These are phyloP conservation scores for Trichosanthes cucumerina DNA, from an alignment of 306 rosid genomes.

Conservation along the genomic window DNA sequence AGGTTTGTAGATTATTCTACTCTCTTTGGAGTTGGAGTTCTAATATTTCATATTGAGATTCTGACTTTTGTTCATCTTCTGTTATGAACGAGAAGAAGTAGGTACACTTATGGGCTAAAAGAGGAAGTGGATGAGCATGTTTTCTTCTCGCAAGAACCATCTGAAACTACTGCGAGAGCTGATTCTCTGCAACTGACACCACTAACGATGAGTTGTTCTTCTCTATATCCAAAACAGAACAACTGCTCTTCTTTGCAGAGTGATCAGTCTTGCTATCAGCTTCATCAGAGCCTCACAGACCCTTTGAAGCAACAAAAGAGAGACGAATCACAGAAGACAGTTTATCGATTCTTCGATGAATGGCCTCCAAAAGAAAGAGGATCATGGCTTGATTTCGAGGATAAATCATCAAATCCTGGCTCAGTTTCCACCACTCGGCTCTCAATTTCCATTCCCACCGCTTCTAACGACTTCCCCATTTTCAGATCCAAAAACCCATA, in stretches of 20 bases:
- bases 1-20: slow-evolving; percentile 29
- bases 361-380: slow-evolving; percentile 66
- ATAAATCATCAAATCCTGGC: slow-evolving; percentile 46
- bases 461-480: slow-evolving; percentile 57
- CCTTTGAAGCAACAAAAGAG: slow-evolving; percentile 31
- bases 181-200: slow-evolving; percentile 81
- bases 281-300: slow-evolving; percentile 38
- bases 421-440: slow-evolving; percentile 64
- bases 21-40: not conserved
- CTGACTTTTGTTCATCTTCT: not conserved
- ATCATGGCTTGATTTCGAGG: slow-evolving; percentile 78
- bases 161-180: slow-evolving; percentile 46
- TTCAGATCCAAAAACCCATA: slow-evolving; percentile 41
- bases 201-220: slow-evolving; percentile 63
- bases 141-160: slow-evolving; percentile 74
- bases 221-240: slow-evolving; percentile 60
- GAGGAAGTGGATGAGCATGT: slow-evolving; percentile 77
- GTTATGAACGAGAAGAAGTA: slow-evolving; percentile 28
- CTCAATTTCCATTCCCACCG: slow-evolving; percentile 73
- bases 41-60: not conserved
- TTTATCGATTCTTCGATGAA: slow-evolving; percentile 91
- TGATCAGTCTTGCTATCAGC: slow-evolving; percentile 64
- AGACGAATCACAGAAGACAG: slow-evolving; percentile 65
- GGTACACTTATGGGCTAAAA: slow-evolving; percentile 55
- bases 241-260: slow-evolving; percentile 41